Percentiles rank a stretch among this genome's conserved stretches.
phyloP scores from a whole-genome alignment of 2,329 filamentous ascomycete genomes.

The Hypoxylon sp. region DNA sequence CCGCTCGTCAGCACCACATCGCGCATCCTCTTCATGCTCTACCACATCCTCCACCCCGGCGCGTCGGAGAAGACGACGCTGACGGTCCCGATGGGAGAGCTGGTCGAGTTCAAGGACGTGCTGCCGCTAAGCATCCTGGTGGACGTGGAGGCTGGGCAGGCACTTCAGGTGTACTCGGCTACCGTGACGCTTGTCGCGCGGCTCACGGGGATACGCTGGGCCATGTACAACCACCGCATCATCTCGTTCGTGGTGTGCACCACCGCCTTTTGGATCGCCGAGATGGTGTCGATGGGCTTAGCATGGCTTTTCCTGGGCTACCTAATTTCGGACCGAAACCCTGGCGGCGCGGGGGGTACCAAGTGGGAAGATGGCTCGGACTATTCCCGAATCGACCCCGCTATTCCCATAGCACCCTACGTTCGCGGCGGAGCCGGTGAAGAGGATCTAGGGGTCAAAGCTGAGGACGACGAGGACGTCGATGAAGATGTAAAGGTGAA shows the following conservation, averaged over 20 bases:
- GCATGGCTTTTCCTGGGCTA: slow-evolving; percentile 67
- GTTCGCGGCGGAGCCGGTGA: neutral
- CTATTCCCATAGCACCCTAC: neutral
- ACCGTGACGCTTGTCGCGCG: slow-evolving; percentile 75
- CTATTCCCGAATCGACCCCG: slow-evolving; percentile 2
- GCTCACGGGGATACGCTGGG: slow-evolving; percentile 78
- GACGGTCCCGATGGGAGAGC: slow-evolving; percentile 75
- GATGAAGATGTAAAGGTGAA: slow-evolving; percentile 36
- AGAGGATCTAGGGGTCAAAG: slow-evolving; percentile 15
- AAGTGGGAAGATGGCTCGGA: neutral
- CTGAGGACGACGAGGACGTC: slow-evolving; percentile 27
- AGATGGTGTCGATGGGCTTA: slow-evolving; percentile 70
- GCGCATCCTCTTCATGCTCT: slow-evolving; percentile 69
- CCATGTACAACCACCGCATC: slow-evolving; percentile 86
- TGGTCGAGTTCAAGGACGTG: slow-evolving; percentile 66
- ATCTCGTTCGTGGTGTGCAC: slow-evolving; percentile 74
- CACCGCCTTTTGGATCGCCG: slow-evolving; percentile 76
- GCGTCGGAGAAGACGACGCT: slow-evolving; percentile 69
- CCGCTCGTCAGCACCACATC: slow-evolving; percentile 69
- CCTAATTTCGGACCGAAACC: slow-evolving; percentile 44
- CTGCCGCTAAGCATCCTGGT: slow-evolving; percentile 59
- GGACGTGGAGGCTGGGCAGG: slow-evolving; percentile 73
- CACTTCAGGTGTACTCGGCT: slow-evolving; percentile 79
- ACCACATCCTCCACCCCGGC: slow-evolving; percentile 72
- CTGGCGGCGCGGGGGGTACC: neutral